phyloP scores from a whole-genome alignment of 2,329 filamentous ascomycete species.

The Berkeleyomyces basicola region DNA sequence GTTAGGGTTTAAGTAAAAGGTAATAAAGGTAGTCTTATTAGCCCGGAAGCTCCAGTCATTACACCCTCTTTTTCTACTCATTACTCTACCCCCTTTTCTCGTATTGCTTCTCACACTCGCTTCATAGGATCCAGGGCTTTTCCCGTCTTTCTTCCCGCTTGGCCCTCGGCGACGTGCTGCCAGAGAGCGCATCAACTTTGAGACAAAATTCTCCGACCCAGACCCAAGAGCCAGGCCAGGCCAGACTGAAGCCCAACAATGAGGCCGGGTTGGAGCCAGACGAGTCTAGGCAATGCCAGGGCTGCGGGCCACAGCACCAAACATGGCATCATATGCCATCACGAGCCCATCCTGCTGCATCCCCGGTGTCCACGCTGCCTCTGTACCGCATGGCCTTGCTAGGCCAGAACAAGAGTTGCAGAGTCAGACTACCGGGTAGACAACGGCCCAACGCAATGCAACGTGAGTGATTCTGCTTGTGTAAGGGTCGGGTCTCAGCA shows the following conservation, averaged over 20 bases:
- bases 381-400: not conserved
- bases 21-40: not conserved
- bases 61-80: not conserved
- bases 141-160: not conserved
- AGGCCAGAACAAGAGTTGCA: not conserved
- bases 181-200: not conserved
- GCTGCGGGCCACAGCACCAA: not conserved
- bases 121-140: not conserved
- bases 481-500: slow-evolving; percentile 1
- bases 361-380: not conserved
- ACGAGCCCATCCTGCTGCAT: not conserved
- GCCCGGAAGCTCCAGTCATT: not conserved
- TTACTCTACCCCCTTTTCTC: not conserved
- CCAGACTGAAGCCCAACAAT: not conserved
- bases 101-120: not conserved
- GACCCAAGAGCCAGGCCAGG: not conserved
- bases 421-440: not conserved
- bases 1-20: no score
- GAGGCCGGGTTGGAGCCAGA: not conserved
- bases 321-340: not conserved
- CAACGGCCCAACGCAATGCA: not conserved
- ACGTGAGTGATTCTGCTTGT: not conserved
- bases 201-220: not conserved
- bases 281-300: not conserved
- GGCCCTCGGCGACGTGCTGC: not conserved